Base-by-base conservation (phyloP, 2,329 filamentous ascomycete genomes). In the Apiospora malaysiana region DNA sequence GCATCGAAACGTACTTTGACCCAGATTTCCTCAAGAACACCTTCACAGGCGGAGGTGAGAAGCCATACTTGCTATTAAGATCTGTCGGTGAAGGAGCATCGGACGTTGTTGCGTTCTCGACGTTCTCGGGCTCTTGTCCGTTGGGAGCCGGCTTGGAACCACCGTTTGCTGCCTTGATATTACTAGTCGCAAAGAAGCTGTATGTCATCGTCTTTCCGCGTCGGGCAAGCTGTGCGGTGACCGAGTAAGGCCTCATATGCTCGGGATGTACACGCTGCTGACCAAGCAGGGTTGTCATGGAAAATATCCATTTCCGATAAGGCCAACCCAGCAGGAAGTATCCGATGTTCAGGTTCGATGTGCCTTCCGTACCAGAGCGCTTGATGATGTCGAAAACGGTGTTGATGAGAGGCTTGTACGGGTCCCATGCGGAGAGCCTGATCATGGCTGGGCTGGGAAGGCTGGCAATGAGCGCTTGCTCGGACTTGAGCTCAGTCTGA, bases 161-260 rank as follows among this genome's bases (percentile, higher is more conserved):
- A 51, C 32, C 65, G 32, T 56, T 51, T 43, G 42, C 45, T n/a
- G 67, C 21, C 25, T 56, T 51, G 10, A 68, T 37, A 8, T 46
- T 47, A 14, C 66, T 37, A 9, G 67, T 68, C 8, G 78, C 74
- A 49, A 79, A 80, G 70, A 83, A 85, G 65, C 82, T 81, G 72
- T 84, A 85, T 12, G 82, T 81, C 69, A 81, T 81, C 40, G 82
- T 83, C 72, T 82, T 84, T 12, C 82, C 82, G 2, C 79, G 71
- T 9, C 83, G 82, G 10, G 78, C 78, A 5, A 83, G 75, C 63
- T 81, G 77, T 67, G 81, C 81, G 46, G 73, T 77, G 32, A 85
- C 78, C 69, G 82, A 79, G 42, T 85, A 81, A 25, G 82, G 80
- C 42, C 78, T 74, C 49, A 85, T 76, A 68, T 84, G 80, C 18